phyloP scores from a whole-genome alignment of 768 basidiomycete species.

The Tulasnella sp. region DNA sequence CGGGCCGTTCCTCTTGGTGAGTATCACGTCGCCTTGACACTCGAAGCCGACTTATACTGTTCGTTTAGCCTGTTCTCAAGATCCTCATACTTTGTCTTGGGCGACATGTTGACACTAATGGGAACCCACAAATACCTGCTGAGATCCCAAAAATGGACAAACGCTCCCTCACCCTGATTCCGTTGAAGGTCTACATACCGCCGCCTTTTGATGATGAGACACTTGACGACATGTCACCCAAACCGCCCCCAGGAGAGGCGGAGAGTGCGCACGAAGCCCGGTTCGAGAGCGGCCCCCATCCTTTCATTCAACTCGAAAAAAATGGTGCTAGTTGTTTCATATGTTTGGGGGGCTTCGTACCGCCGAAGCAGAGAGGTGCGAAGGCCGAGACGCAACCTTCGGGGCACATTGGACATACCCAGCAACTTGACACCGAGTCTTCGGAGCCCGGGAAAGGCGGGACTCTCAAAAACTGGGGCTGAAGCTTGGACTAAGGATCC shows the following conservation, averaged over 20 bases:
- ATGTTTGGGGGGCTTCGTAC: constrained; percentile 75
- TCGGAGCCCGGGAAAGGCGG: no score
- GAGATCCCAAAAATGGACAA: constrained; percentile 66
- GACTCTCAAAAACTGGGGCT: no score
- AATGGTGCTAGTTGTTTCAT: constrained; percentile 78
- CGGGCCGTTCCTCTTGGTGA: constrained; percentile 65
- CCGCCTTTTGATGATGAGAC: no score
- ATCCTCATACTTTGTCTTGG: constrained; percentile 67
- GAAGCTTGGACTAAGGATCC: no score
- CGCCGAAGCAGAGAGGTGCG: constrained; percentile 35
- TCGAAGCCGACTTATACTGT: neutral
- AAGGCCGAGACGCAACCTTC: no score
- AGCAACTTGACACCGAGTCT: no score
- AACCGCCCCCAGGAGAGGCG: no score
- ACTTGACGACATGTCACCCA: no score
- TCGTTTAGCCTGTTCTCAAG: constrained; percentile 38
- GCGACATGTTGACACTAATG: constrained; percentile 46
- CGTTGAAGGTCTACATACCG: constrained; percentile 66
- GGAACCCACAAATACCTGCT: constrained; percentile 55
- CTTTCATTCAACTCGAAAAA: constrained; percentile 68
- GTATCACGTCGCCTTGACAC: constrained; percentile 23
- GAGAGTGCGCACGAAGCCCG: no score
- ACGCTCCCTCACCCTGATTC: constrained; percentile 61
- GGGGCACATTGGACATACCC: no score
- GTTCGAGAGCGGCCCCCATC: constrained; percentile 66